Percentiles rank a stretch among this genome's conserved stretches.
phyloP scores from a whole-genome alignment of 1,284 basidiomycete species.

The Microbotryum lychnidis-dioicae region DNA sequence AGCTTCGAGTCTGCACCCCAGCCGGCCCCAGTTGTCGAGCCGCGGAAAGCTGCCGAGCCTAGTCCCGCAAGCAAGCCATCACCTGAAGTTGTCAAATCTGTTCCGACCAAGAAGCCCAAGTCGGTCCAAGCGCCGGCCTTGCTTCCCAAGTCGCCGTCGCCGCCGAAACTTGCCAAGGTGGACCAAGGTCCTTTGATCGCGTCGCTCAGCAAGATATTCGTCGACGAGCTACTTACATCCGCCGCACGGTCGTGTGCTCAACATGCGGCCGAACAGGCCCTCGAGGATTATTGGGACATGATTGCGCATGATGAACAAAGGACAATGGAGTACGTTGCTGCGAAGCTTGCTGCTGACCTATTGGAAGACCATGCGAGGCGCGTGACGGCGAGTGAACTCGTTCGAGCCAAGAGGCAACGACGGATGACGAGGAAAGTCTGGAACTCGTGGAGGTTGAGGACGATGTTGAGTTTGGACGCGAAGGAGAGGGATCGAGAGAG shows the following conservation, averaged over 20 bases:
- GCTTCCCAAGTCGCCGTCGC: not conserved
- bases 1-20: not conserved
- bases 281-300: conserved; percentile 10
- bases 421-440: not conserved
- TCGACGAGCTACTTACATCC: not conserved
- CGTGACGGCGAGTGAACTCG: not conserved
- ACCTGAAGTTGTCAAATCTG: not conserved
- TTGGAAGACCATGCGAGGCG: not conserved
- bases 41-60: not conserved
- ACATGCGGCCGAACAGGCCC: not conserved
- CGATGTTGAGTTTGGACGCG: not conserved
- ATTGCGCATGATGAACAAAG: not conserved
- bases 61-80: not conserved
- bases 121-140: not conserved
- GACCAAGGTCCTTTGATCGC: not conserved
- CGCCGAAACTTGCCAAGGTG: not conserved
- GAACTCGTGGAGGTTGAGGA: not conserved
- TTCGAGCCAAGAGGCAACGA: not conserved
- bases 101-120: not conserved
- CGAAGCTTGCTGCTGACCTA: not conserved
- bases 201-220: not conserved
- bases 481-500: not conserved
- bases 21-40: not conserved
- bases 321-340: not conserved
- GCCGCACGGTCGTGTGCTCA: not conserved